Percentiles rank a stretch among this genome's conserved stretches.
phyloP scores from a whole-genome alignment of 345 rosid genomes.

The Eucalyptus regnans region DNA sequence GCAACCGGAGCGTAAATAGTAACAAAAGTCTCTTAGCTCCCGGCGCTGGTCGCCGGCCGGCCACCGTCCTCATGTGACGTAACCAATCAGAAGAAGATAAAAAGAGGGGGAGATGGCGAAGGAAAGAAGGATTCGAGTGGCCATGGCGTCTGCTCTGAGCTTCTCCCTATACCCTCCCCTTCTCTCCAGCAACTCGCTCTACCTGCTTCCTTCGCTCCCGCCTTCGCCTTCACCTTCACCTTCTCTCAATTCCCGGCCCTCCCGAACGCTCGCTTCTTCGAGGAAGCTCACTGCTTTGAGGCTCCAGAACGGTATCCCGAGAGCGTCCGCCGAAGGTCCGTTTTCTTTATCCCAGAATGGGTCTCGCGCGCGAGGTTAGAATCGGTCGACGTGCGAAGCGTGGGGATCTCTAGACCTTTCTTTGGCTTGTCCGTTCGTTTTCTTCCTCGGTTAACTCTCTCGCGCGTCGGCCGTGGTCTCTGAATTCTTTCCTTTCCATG shows the following conservation, averaged over 20 bases:
- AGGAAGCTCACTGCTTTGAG: neutral
- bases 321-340: conserved; percentile 38
- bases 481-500: neutral
- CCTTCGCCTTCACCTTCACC: neutral
- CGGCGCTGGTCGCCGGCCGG: neutral
- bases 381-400: neutral
- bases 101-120: neutral
- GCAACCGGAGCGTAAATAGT: neutral
- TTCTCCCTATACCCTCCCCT: neutral
- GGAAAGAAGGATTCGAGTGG: neutral
- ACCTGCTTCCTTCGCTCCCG: neutral
- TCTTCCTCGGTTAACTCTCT: neutral
- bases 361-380: neutral
- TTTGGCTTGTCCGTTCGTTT: rapidly evolving
- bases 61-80: neutral
- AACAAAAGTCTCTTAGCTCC: neutral
- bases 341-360: neutral
- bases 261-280: neutral
- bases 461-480: neutral
- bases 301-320: conserved; percentile 4
- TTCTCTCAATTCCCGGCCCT: neutral
- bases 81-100: neutral
- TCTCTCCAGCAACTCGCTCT: neutral
- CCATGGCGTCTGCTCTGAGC: neutral
- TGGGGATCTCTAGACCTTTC: neutral